These are phyloP conservation scores for Termitomyces sp. DNA, from an alignment of 768 basidiomycete species.

Conservation along the genomic window DNA sequence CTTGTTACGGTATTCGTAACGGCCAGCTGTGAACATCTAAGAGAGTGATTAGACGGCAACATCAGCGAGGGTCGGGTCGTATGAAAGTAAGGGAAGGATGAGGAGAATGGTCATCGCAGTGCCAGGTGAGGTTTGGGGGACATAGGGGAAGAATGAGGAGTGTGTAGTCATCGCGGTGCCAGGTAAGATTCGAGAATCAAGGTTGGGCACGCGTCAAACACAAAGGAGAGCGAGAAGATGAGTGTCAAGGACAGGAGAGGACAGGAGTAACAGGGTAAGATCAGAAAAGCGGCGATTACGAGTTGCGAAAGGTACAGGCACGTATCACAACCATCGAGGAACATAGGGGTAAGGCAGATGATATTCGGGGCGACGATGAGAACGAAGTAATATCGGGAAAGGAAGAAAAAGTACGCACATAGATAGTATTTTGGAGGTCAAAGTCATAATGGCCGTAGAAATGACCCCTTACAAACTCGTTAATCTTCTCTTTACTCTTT, in stretches of 20 bases:
- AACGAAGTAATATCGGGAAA: not conserved
- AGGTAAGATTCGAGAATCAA: not conserved
- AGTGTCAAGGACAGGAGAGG: not conserved
- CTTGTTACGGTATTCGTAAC: constrained; percentile 99
- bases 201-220: not conserved
- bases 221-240: not conserved
- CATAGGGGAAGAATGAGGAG: not conserved
- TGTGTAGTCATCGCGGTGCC: not conserved
- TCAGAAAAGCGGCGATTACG: not conserved
- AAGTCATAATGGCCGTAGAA: constrained; percentile 99
- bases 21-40: constrained; percentile 97
- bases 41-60: not conserved
- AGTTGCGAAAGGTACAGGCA: not conserved
- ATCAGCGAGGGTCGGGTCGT: not conserved
- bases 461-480: constrained; percentile 96
- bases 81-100: not conserved
- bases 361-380: not conserved
- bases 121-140: not conserved
- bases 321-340: not conserved
- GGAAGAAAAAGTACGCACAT: constrained; percentile 38
- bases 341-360: not conserved
- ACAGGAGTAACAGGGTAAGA: not conserved
- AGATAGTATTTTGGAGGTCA: constrained; percentile 87
- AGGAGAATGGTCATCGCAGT: not conserved
- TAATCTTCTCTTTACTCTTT: constrained; percentile 92